A percentile compares a stretch with the other conserved stretches of the same genome.
Conservation (phyloP, 306 rosid genomes). For the Amphicarpaea edgeworthii region DNA sequence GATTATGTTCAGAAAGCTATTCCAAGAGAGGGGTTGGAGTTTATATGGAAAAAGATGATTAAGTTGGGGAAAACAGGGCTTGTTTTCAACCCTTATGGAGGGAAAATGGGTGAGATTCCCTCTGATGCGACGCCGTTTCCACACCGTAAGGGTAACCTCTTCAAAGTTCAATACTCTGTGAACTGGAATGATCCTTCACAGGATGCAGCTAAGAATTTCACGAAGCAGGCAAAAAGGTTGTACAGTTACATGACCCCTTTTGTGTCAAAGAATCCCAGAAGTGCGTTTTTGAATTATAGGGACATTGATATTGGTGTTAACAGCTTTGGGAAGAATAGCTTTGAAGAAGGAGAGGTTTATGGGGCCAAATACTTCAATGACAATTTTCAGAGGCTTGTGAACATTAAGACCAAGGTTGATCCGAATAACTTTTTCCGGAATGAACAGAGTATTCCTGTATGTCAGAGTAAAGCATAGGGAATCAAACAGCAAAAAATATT, state of each 20-base stretch:
- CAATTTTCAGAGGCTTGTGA: slow-evolving; percentile 53
- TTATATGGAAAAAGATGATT: too few relatives aligned
- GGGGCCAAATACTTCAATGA: slow-evolving; percentile 48
- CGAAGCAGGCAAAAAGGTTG: neutral
- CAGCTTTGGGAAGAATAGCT: slow-evolving; percentile 16
- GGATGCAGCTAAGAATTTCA: neutral
- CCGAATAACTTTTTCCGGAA: slow-evolving; percentile 51
- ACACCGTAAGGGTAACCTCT: too few relatives aligned
- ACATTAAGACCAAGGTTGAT: slow-evolving; percentile 48
- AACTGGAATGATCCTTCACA: neutral
- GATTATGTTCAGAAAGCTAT: slow-evolving; percentile 42
- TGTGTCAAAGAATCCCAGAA: neutral
- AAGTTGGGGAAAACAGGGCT: too few relatives aligned
- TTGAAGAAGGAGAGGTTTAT: slow-evolving; percentile 48
- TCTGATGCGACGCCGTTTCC: too few relatives aligned
- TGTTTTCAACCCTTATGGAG: too few relatives aligned
- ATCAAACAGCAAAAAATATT: too few relatives aligned
- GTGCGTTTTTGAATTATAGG: neutral
- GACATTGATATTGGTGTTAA: neutral
- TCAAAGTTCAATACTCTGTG: neutral
- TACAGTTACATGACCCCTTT: neutral
- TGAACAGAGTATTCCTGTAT: neutral
- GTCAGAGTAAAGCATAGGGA: too few relatives aligned
- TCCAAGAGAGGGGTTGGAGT: slow-evolving; percentile 27
- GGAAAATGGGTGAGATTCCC: too few relatives aligned